A percentile compares a stretch with the other conserved stretches of the same genome.
These are phyloP conservation scores for Aspergillus flavus DNA, from an alignment of 2,329 filamentous ascomycete genomes.

Conservation along the genomic window DNA sequence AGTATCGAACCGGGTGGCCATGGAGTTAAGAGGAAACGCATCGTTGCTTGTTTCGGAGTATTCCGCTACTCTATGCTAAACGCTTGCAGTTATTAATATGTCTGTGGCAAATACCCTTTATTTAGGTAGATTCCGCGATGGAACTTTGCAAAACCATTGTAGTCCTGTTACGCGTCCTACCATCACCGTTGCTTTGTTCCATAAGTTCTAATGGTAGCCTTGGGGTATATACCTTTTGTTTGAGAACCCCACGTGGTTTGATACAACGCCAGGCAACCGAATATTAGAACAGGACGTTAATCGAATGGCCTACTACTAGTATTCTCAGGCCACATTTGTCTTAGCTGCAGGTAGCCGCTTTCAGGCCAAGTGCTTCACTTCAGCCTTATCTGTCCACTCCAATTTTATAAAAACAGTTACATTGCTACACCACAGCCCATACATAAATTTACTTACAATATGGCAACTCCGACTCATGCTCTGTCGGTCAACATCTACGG, in stretches of 20 bases:
- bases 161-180: too few relatives aligned
- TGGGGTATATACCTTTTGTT: not conserved
- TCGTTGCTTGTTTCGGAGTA: too few relatives aligned
- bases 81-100: not conserved
- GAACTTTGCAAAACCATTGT: not conserved
- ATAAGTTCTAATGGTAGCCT: not conserved
- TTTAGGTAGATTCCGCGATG: not conserved
- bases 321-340: not conserved
- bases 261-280: not conserved
- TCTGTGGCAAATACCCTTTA: not conserved
- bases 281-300: not conserved
- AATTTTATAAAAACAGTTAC: too few relatives aligned
- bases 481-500: constrained; percentile 24
- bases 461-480: too few relatives aligned
- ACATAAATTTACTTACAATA: too few relatives aligned
- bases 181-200: not conserved
- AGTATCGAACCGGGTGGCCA: not conserved
- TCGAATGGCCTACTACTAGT: not conserved
- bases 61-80: not conserved
- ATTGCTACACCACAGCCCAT: too few relatives aligned
- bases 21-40: not conserved
- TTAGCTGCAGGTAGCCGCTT: not conserved
- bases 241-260: not conserved
- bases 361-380: not conserved
- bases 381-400: not conserved